A percentile compares a stretch with the other conserved stretches of the same genome.
phyloP scores from a whole-genome alignment of 768 basidiomycete genomes.

The Leccinum obscurum region DNA sequence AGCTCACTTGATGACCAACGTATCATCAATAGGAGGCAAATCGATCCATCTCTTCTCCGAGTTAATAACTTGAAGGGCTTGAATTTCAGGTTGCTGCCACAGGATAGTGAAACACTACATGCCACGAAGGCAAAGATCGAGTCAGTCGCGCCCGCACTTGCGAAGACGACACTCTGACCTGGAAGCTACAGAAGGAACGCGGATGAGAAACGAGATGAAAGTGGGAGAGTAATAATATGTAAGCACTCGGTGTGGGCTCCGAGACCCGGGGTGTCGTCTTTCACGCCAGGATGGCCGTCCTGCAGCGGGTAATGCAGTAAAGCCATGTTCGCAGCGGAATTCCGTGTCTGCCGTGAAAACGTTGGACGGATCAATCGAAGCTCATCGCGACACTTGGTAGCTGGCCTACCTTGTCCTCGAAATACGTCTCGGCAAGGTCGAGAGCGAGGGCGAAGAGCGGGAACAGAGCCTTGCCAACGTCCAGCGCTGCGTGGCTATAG shows the following conservation, averaged over 20 bases:
- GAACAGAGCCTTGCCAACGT: slow-evolving; percentile 58
- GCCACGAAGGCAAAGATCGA: not conserved
- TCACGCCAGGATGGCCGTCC: slow-evolving; percentile 43
- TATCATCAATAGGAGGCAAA: slow-evolving; percentile 74
- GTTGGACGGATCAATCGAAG: not conserved
- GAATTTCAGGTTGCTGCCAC: slow-evolving; percentile 72
- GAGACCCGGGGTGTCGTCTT: slow-evolving; percentile 73
- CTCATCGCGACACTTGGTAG: not conserved
- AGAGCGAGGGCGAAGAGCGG: slow-evolving; percentile 72
- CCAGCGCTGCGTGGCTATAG: slow-evolving; percentile 51
- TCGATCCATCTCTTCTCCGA: slow-evolving; percentile 76
- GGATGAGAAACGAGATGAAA: not conserved
- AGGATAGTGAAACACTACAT: slow-evolving; percentile 83
- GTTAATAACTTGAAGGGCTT: slow-evolving; percentile 83
- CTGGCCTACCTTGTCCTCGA: slow-evolving; percentile 57
- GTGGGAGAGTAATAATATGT: not conserved
- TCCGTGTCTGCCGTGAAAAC: slow-evolving; percentile 44
- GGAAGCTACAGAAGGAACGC: slow-evolving; percentile 34
- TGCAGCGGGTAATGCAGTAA: slow-evolving; percentile 79
- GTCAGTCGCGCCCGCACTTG: not conserved
- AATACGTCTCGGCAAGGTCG: slow-evolving; percentile 58
- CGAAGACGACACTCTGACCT: slow-evolving; percentile 30
- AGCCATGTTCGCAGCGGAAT: slow-evolving; percentile 65
- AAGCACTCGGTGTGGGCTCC: slow-evolving; percentile 77
- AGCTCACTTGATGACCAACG: slow-evolving; percentile 84